A percentile compares a stretch with the other conserved stretches of the same genome.
Conservation (phyloP, 768 basidiomycete genomes). For the Rubroboletus pulcherrimus region DNA sequence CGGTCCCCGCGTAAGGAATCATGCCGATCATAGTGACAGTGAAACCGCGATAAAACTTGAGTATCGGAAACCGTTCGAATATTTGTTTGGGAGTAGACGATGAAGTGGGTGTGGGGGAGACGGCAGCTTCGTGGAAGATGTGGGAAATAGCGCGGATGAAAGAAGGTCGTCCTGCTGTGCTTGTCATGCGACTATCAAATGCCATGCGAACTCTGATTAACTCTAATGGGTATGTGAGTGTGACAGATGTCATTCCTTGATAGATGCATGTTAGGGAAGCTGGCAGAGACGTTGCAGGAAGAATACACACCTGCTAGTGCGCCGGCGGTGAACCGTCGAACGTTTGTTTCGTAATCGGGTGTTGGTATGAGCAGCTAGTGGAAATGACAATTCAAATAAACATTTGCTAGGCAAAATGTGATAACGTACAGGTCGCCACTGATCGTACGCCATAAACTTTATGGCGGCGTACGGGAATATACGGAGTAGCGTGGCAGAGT, state of each 20-base stretch:
- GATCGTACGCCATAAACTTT: slow-evolving; percentile 96
- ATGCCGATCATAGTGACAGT: slow-evolving; percentile 88
- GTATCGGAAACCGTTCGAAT: slow-evolving; percentile 64
- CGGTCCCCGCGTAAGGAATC: slow-evolving; percentile 93
- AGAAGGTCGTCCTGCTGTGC: slow-evolving; percentile 40
- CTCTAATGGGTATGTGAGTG: slow-evolving; percentile 94
- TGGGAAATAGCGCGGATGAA: slow-evolving; percentile 53
- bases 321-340: slow-evolving; percentile 80
- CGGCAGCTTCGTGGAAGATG: slow-evolving; percentile 67
- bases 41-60: slow-evolving; percentile 98
- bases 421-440: slow-evolving; percentile 64
- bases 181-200: slow-evolving; percentile 39
- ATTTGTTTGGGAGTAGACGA: slow-evolving; percentile 22
- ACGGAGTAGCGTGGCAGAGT: slow-evolving; percentile 89
- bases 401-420: neutral
- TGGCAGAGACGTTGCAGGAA: neutral
- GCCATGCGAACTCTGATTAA: slow-evolving; percentile 95
- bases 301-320: slow-evolving; percentile 70
- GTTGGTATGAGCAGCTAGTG: slow-evolving; percentile 83
- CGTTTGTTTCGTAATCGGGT: slow-evolving; percentile 68
- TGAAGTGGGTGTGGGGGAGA: slow-evolving; percentile 19
- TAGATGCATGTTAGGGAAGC: neutral
- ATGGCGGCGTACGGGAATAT: slow-evolving; percentile 97
- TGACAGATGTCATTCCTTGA: slow-evolving; percentile 80
- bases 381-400: neutral